These are phyloP conservation scores for Physaria fendleri DNA, from an alignment of 345 rosid genomes.

Conservation along the genomic window DNA sequence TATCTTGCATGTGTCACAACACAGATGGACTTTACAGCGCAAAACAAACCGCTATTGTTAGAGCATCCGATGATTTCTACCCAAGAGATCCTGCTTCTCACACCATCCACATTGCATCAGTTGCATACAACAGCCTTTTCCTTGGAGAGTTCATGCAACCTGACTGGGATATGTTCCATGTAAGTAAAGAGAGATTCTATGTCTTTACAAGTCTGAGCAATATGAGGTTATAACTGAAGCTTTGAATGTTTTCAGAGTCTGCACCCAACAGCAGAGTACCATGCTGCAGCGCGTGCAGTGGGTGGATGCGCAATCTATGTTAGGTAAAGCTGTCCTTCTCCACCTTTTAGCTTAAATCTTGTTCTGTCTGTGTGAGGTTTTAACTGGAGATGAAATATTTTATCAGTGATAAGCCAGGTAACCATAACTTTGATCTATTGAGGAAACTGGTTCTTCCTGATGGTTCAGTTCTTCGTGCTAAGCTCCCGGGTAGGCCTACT, in stretches of 20 bases:
- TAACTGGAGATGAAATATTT: conserved; percentile 1
- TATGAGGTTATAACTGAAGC: neutral
- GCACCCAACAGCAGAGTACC: conserved; percentile 95
- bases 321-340: conserved; percentile 41
- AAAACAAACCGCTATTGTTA: conserved; percentile 84
- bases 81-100: conserved; percentile 97
- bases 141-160: conserved; percentile 99
- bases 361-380: neutral
- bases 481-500: conserved; percentile 90
- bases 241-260: conserved; percentile 56
- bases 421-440: conserved; percentile 79
- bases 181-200: conserved; percentile 35
- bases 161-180: conserved; percentile 99
- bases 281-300: conserved; percentile 88
- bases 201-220: neutral
- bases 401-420: conserved; percentile 87
- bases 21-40: conserved; percentile 91
- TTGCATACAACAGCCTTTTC: conserved; percentile 84
- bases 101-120: conserved; percentile 88
- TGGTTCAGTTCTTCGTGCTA: conserved; percentile 84
- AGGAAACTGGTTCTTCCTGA: conserved; percentile 91
- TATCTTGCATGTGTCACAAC: conserved; percentile 96
- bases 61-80: conserved; percentile 95
- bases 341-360: neutral
- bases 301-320: conserved; percentile 98